phyloP scores from a whole-genome alignment of 1,284 basidiomycete species.

The Rhizoctonia solani region DNA sequence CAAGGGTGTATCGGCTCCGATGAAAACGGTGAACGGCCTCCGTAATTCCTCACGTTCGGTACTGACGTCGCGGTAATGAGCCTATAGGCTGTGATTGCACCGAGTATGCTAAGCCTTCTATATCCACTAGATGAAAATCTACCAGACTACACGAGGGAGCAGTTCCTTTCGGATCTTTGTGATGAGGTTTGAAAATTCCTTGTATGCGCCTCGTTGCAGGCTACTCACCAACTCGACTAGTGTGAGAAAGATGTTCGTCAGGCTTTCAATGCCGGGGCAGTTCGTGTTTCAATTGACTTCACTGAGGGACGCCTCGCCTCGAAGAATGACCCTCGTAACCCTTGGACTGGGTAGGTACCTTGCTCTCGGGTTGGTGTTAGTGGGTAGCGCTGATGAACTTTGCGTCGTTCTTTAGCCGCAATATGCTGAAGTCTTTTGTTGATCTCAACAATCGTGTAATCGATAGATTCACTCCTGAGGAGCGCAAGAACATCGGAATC shows the following conservation, averaged over 20 bases:
- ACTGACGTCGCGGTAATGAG: conserved; percentile 5
- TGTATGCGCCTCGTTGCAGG: too few relatives aligned
- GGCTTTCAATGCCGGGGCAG: conserved; percentile 40
- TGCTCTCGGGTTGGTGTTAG: too few relatives aligned
- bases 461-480: conserved; percentile 39
- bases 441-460: conserved; percentile 41
- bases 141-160: conserved; percentile 38
- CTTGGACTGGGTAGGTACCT: conserved; percentile 39
- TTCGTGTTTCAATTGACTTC: conserved; percentile 41
- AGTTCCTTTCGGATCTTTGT: conserved; percentile 39
- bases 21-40: neutral
- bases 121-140: conserved; percentile 40
- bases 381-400: too few relatives aligned
- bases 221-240: too few relatives aligned
- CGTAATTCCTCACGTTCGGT: neutral
- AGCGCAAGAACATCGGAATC: conserved; percentile 41
- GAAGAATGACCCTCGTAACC: conserved; percentile 39
- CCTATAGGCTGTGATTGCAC: conserved; percentile 40
- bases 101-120: conserved; percentile 40
- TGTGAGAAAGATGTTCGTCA: conserved; percentile 41
- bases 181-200: conserved; percentile 30
- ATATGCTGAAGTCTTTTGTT: conserved; percentile 40
- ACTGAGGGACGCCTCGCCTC: conserved; percentile 40
- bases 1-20: conserved; percentile 23
- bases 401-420: too few relatives aligned